These are phyloP conservation scores for Globisporangium megalacanthum DNA, from an alignment of 352 stramenopile species.

Conservation along the genomic window DNA sequence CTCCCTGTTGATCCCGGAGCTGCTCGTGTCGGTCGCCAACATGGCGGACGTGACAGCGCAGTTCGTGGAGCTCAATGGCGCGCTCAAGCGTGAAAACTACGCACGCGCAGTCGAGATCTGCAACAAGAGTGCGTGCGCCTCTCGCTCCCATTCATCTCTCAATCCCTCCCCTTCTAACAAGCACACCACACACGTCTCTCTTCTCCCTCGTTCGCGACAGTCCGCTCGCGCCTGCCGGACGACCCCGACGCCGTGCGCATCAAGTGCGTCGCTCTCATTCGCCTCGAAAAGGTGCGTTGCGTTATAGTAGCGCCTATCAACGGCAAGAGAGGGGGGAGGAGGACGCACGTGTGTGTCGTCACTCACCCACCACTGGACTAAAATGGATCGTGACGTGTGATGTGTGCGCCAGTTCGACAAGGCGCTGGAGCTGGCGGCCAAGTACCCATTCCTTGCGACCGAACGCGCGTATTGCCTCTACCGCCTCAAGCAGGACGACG, in stretches of 20 bases:
- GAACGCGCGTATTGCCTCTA: conserved; percentile 82
- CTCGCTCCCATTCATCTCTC: background rate
- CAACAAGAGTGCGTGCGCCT: conserved; percentile 69
- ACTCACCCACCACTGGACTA: too few species aligned
- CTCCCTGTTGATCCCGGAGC: background rate
- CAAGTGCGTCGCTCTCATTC: conserved; percentile 81
- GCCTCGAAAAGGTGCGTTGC: conserved; percentile 55
- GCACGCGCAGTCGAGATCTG: conserved; percentile 73
- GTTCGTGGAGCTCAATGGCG: conserved; percentile 74
- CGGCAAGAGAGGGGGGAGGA: background rate
- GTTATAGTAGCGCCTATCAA: too few species aligned
- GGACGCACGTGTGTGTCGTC: too few species aligned
- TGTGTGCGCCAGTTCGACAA: conserved; percentile 65
- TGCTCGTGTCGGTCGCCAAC: background rate
- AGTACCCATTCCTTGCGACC: conserved; percentile 57
- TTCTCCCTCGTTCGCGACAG: conserved; percentile 18
- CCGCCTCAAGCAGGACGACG: conserved; percentile 69
- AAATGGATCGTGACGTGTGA: too few species aligned
- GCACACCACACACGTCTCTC: background rate
- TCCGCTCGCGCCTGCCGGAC: conserved; percentile 64
- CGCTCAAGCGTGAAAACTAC: conserved; percentile 76
- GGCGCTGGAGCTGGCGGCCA: conserved; percentile 64
- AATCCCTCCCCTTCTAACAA: background rate
- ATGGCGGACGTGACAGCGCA: conserved; percentile 37
- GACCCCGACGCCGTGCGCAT: conserved; percentile 75